Base-by-base conservation (phyloP, 2,329 filamentous ascomycete species). In the Leptoxyphium fumago region DNA sequence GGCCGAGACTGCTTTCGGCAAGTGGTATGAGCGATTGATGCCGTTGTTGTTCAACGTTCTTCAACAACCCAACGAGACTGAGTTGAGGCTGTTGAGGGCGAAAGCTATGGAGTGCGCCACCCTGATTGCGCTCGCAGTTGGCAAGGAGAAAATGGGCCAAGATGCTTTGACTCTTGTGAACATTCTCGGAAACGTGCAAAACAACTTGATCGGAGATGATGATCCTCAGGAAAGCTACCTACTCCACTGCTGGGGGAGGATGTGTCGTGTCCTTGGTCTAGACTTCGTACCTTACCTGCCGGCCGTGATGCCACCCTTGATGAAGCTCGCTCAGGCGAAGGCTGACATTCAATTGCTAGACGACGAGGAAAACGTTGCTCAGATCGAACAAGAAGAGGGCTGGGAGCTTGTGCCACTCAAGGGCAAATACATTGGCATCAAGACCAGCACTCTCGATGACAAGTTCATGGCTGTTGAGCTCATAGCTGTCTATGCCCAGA, bases 381-480 rank as follows among this genome's bases (percentile, higher is more conserved):
- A 87, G 59, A 80, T 95, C 48, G 85, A 94, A 62, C 84, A 91
- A 57, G 89, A 96, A 57, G 89, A 95, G 45, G 89, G 89, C 38
- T 98, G 91, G 91, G 91, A 98, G 64, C 73, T 98, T 52, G 87
- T 98, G 13, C 91, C 91, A 8, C 74, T 98, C 45, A 94, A 94
- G 67, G 91, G 91, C 52, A 96, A 96, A 70, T 85, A 94, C 64
- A 95, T 98, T 58, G 91, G 91, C 51, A 98, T 98, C 68, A 87
- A 88, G 68, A 98, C 91, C 7, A 94, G 86, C 62, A 85, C 84
- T 9, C 80, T 98, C 63, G 91, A 98, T 56, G 91, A 98, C 67
- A 98, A 98, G 71, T 88, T 96, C 64, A 95, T 94, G 76, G 91
- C 91, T n/a, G 96, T 98, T 51, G 91, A 98, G 66, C 78, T 98